Evolutionary conservation across 805 yeast genomes (phyloP), one percentile per base, ranked within the genome.

Genomic region (Pichia cephalocereana): DNA sequence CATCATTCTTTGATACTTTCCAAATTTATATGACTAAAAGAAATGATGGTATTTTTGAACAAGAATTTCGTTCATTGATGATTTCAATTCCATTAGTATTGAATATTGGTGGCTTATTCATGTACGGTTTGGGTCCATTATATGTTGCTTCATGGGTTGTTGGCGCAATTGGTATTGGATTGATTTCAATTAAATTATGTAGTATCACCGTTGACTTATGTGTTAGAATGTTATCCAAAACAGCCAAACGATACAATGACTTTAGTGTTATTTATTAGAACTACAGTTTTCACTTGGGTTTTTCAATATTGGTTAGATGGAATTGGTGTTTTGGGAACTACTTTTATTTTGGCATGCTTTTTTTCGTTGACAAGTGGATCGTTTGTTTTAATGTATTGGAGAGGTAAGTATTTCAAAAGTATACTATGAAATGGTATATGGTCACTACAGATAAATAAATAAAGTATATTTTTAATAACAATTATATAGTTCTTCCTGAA

Each of bases 1-100:
- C 42, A 7, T 17, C 46, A 14, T 38, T 26, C 6, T 38, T 42
- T 15, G 46, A 44, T 39, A 27, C 15, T 5, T 17, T 44, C 19
- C 41, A 38, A 23, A 26, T 44, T 8, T 44, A 38, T 31, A 26
- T 44, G 5, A 44, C 46, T 5, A 44, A 28, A 28, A 44, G 26
- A 18, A 44, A 44, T n/a, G n/a, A 44, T 38, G 46, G 42, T 28
- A 44, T 44, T 30, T 44, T 44, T 44, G 46, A 44, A 23, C 46
- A 42, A 8, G 46, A 44, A 26, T 44, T 44, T 12, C 41, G 42
- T 38, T 18, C 38, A 15, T n/a, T 23, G 8, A 44, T 44, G 46
- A n/a, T 44, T 14, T 26, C 38, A 30, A 11, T 38, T 12, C 28
- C 37, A 23, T 3, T 38, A 15, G 11, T 38, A 17, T 19, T 38